These are phyloP conservation scores for Taphrina wiesneri DNA, from an alignment of 1,139 yeast species.

Conservation along the genomic window DNA sequence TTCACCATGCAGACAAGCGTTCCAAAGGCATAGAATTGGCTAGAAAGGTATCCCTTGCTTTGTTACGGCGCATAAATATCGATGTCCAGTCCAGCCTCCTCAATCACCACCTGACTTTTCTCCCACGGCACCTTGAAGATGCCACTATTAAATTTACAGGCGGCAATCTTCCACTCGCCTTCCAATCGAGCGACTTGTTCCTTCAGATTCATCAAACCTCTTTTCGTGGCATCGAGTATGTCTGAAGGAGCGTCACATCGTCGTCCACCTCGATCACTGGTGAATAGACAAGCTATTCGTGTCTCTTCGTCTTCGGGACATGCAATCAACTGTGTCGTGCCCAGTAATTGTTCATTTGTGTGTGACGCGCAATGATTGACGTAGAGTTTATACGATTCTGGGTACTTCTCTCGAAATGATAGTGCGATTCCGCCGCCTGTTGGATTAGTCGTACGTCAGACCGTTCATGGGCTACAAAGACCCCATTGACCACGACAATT, in stretches of 20 bases:
- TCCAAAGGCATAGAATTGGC: background rate
- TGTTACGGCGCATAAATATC: background rate
- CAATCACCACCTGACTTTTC: constrained; percentile 2
- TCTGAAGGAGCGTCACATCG: background rate
- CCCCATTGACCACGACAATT: constrained; percentile 23
- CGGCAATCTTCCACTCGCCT: background rate
- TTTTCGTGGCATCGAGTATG: background rate
- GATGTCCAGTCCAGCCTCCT: constrained; percentile 17
- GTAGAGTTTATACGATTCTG: constrained; percentile 1
- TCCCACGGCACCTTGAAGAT: constrained; percentile 26
- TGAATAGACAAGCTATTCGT: constrained; percentile 30
- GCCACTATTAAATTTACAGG: constrained; percentile 20
- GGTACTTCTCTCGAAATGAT: background rate
- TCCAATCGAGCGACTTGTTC: constrained; percentile 2
- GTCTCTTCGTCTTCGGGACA: background rate
- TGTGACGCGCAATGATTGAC: background rate
- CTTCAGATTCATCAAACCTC: constrained; percentile 4
- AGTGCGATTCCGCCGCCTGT: constrained; percentile 21
- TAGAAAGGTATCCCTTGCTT: background rate
- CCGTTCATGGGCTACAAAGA: no score
- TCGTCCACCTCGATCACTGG: constrained; percentile 9
- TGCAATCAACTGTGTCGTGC: constrained; percentile 11
- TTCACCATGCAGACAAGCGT: background rate
- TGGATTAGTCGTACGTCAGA: background rate
- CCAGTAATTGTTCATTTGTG: background rate